phyloP scores from a whole-genome alignment of 2,329 filamentous ascomycete genomes.

The Talaromyces funiculosus region DNA sequence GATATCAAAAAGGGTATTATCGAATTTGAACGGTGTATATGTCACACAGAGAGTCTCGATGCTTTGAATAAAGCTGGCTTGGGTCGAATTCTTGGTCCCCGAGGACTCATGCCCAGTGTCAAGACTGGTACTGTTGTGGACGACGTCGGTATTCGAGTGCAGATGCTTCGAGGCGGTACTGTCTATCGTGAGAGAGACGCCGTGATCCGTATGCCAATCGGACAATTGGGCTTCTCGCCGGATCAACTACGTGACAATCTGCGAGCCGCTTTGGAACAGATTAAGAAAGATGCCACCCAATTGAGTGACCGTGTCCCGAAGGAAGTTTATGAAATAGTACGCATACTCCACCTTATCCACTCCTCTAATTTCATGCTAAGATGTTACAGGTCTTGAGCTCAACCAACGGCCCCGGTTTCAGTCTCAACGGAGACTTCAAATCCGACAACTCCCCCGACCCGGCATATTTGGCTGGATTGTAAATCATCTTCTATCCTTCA shows the following conservation, averaged over 20 bases:
- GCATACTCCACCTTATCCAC: conserved; percentile 21
- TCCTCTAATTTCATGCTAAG: conserved; percentile 20
- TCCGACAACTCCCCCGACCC: conserved; percentile 54
- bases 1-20: conserved; percentile 69
- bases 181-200: conserved; percentile 83
- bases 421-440: conserved; percentile 72
- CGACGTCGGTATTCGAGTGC: conserved; percentile 68
- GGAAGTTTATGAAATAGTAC: conserved; percentile 65
- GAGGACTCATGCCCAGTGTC: conserved; percentile 82
- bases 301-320: conserved; percentile 63
- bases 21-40: conserved; percentile 83
- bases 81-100: conserved; percentile 77
- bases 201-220: conserved; percentile 82
- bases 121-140: conserved; percentile 86
- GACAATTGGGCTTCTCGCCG: conserved; percentile 82
- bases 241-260: conserved; percentile 82
- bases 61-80: conserved; percentile 77
- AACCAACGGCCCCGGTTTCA: conserved; percentile 80
- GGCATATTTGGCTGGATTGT: conserved; percentile 40
- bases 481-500: conserved; percentile 47
- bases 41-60: conserved; percentile 69
- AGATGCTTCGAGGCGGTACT: conserved; percentile 74
- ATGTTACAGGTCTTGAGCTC: conserved; percentile 65
- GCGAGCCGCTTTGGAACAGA: conserved; percentile 64
- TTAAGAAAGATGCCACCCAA: conserved; percentile 70